These are phyloP conservation scores for Neckera pumila DNA, from an alignment of 225 moss, liverwort and hornwort species.

Conservation along the genomic window DNA sequence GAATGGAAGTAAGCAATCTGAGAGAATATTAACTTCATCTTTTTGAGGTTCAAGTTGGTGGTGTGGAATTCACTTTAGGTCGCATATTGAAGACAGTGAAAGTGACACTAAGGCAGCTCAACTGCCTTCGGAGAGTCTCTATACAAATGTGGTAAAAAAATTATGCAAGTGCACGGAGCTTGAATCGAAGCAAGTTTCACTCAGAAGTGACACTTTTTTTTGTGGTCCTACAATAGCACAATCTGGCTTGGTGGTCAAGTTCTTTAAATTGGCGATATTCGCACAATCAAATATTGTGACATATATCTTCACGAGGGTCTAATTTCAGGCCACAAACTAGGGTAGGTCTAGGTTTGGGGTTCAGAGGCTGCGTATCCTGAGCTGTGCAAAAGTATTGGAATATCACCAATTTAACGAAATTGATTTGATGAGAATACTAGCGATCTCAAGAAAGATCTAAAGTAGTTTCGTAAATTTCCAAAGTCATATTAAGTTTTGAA, in stretches of 20 bases:
- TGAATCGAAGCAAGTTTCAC: neutral
- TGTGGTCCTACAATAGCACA: neutral
- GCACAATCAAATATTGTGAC: too few relatives aligned
- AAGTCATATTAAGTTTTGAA: neutral
- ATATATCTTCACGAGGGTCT: too few relatives aligned
- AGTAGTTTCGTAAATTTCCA: neutral
- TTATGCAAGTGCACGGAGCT: neutral
- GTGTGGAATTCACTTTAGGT: neutral
- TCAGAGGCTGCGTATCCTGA: neutral
- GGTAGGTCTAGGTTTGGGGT: too few relatives aligned
- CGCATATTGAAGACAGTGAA: neutral
- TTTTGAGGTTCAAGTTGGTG: neutral
- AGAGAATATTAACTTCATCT: neutral
- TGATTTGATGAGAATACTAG: neutral
- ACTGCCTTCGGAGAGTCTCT: neutral
- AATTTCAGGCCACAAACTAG: too few relatives aligned
- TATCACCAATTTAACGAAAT: neutral
- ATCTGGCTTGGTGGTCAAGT: neutral
- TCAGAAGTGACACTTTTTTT: neutral
- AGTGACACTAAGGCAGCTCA: neutral
- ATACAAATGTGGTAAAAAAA: neutral
- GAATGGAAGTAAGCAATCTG: neutral
- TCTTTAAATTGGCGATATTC: too few relatives aligned
- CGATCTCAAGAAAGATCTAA: neutral
- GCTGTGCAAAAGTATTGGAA: neutral